Base-by-base conservation (phyloP, 1,139 yeast species). In the Kurtzmaniella natalensis region DNA sequence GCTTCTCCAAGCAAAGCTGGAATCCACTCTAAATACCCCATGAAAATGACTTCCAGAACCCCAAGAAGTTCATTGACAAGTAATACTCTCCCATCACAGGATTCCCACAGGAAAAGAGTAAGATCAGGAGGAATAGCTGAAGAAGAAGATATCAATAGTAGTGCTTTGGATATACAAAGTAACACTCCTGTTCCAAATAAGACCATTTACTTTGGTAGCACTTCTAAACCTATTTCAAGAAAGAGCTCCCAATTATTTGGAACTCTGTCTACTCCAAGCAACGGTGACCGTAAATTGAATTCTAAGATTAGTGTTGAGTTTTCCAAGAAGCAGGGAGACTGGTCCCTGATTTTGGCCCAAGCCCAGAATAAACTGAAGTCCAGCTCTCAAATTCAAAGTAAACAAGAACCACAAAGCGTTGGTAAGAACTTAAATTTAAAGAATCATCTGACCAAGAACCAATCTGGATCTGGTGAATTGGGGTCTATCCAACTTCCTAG, bases 181-280 rank as follows among this genome's bases (percentile, higher is more conserved):
- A 23, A 23, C 14, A 26, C 29, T 15, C 65, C 67, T 7, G 50
- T 50, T 8, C 57, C 58, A 3, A 59, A 56, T 35, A 60, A 57
- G 34, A 51, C 64, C 15, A 50, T 57, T 3, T 56, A 47, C 40
- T 61, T 59, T 38, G 59, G 65, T 2, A 64, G 67, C 4, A 16
- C 16, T 25, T 43, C 52, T 16, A 44, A 55, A 44, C 51, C 50
- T 37, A 37, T 34, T 24, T 10, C 37, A 5, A 24, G 34, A 24
- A 44, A 41, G 14, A 24, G 44, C 4, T 29, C 40, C 8, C 44
- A 41, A 20, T 28, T 38, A 3, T 36, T 42, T 13, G 26, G 26
- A 11, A 16, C 16, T 23, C 51, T 47, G 31, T 48, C 53, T 14
- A 58, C 65, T 7, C 66, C 66, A 4, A 54, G 50, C 3, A 38